Base-by-base conservation (phyloP, 805 yeast genomes). In the Sugiyamaella chiloensis region DNA sequence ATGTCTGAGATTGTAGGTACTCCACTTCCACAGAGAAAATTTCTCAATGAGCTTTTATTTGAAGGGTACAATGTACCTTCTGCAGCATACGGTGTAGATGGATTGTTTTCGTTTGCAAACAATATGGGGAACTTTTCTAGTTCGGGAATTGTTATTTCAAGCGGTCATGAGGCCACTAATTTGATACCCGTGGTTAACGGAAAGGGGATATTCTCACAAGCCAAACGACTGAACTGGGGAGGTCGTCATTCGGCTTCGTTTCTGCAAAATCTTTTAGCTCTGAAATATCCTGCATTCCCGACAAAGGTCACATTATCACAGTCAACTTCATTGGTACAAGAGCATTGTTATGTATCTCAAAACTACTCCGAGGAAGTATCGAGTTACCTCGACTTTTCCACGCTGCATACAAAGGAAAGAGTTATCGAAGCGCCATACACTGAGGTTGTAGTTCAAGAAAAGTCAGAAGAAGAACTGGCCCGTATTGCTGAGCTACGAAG, bases 211-310 rank as follows among this genome's bases (percentile, higher is more conserved):
- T 63, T 87, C 46, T 68, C 76, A 23, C 83, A 82, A 49, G 71
- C 89, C 6, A 89, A 88, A 59, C 73, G 98, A 59, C 79, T 93
- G 31, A 88, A 87, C 61, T 87, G 93, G 87, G 98, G 98, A 51
- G 98, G 96, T 8, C 78, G 79, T 52, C 85, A 79, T 37, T 76
- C 90, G 1, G 78, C 75, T 24, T 79, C 75, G 32, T 90, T 75
- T 56, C 63, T 93, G 60, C 76, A 74, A 48, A 76, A 73, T 55
- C 73, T 84, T 29, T 66, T 93, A 42, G 74, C 81, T 1, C 71
- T 93, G 60, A 93, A 93, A 63, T 93, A 93, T 65, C 98, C 99
- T 1, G 84, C 80, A 57, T 93, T 90, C 64, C 98, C 99, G 4
- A 69, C 86, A 1, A 84, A 81, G 54, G 68, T 91, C 46, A 72